A percentile compares a stretch with the other conserved stretches of the same genome.
Evolutionary conservation across 2,329 filamentous ascomycete genomes (phyloP).

Genomic region (Diaporthe batatas): DNA sequence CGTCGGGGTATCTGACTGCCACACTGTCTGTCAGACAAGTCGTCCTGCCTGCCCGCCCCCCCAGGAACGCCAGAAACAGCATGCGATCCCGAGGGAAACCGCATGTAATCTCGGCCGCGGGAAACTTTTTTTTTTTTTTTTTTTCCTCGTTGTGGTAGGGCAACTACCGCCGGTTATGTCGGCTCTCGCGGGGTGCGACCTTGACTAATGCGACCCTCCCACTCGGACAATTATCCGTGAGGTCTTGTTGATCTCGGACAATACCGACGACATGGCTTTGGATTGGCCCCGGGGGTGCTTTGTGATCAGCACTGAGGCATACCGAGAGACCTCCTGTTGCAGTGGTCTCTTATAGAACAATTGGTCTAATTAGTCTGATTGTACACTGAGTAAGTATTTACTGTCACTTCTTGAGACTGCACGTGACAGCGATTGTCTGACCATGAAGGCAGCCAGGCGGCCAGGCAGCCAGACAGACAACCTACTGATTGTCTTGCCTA

Average conservation of each 20-base stretch:
- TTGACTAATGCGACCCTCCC: conserved; percentile 22
- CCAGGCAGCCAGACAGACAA: neutral
- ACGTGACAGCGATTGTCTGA: too few relatives aligned
- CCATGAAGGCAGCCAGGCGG: too few relatives aligned
- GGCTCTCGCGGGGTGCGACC: conserved; percentile 18
- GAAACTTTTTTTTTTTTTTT: too few relatives aligned
- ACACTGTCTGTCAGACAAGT: too few relatives aligned
- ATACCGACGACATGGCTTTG: neutral
- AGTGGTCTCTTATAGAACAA: neutral
- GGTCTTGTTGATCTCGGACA: neutral
- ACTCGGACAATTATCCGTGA: conserved; percentile 1
- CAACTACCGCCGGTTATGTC: conserved; percentile 12
- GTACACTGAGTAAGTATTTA: neutral
- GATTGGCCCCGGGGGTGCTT: neutral
- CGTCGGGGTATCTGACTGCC: too few relatives aligned
- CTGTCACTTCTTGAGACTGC: neutral
- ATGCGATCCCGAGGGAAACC: neutral
- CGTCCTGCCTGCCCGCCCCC: neutral
- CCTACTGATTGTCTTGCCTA: neutral
- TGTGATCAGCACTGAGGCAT: neutral
- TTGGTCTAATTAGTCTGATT: neutral
- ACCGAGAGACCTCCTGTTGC: neutral
- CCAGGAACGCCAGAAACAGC: neutral
- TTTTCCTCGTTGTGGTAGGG: neutral
- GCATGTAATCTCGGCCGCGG: neutral